Evolutionary conservation across 2,329 filamentous ascomycete genomes (phyloP), one percentile per base, ranked within the genome.

Genomic region (Nigrospora oryzae): DNA sequence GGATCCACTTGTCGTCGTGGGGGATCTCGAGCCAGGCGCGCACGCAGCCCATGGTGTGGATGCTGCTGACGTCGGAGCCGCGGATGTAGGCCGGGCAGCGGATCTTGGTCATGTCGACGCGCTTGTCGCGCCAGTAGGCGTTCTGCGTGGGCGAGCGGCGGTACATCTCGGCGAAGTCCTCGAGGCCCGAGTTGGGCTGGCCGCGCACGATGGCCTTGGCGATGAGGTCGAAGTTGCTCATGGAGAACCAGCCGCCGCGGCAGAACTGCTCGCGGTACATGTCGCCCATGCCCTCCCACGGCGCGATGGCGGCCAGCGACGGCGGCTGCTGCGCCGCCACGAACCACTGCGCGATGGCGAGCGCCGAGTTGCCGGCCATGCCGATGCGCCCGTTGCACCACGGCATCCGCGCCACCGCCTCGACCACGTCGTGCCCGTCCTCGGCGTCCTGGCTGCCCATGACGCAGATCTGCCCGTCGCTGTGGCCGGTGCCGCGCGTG

Each of bases 221-320:
- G 43, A 68, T 68, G 14, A 68, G 57, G 41, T 69, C 66, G 43
- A 69, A 70, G 44, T 64, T 66, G 43, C 57, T 64, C 57, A 65
- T 66, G 28, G 56, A 59, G 46, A 60, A 60, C 49, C 56, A 57
- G 2, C 69, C 68, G 13, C 71, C 70, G 5, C 70, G 62, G 33
- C 58, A 61, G 48, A 71, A 67, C 23, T 68, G 63, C 49, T 74
- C 70, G 2, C 69, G 64, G 47, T 69, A 74, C 4, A 73, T 50
- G 48, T 75, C 71, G 1, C 62, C 63, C 35, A 57, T 64, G 11
- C 67, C 70, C 51, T 75, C 71, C 68, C 68, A 38, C 59, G 73
- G 47, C 1, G 67, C 68, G 33, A 73, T 69, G 0, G 62, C 61
- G n/a, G 60, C 59, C 5, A 72, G 57, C 12, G 57, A 60, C 1